phyloP scores from a whole-genome alignment of 2,329 filamentous ascomycete genomes.

The Gyromitra esculenta region DNA sequence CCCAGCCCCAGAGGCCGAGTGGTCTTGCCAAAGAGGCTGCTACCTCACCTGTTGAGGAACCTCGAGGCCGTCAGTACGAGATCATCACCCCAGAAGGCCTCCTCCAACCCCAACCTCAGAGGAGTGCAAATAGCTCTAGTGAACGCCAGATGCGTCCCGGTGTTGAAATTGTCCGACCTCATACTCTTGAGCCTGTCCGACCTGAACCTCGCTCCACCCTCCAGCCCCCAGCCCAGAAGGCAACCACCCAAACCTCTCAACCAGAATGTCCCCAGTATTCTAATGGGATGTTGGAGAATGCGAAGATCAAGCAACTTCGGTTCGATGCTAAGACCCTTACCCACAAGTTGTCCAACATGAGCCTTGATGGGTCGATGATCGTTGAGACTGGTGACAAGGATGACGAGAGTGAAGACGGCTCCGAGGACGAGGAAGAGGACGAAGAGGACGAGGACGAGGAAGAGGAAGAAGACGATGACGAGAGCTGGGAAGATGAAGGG shows the following conservation, averaged over 20 bases:
- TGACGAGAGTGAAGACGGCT: constrained; percentile 49
- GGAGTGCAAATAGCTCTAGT: constrained; percentile 48
- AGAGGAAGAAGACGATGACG: constrained; percentile 47
- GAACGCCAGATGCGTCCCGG: constrained; percentile 53
- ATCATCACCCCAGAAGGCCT: constrained; percentile 38
- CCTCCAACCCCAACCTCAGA: constrained; percentile 47
- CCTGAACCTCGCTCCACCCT: constrained; percentile 42
- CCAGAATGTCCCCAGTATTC: constrained; percentile 35
- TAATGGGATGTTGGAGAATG: constrained; percentile 40
- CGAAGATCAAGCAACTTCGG: constrained; percentile 53
- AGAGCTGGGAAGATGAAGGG: constrained; percentile 54
- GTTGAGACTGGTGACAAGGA: constrained; percentile 56
- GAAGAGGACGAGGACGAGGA: constrained; percentile 33
- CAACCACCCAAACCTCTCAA: constrained; percentile 20
- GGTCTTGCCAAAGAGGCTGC: constrained; percentile 7
- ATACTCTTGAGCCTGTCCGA: constrained; percentile 39
- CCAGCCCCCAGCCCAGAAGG: constrained; percentile 41
- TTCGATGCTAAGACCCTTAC: constrained; percentile 47
- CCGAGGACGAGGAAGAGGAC: constrained; percentile 51
- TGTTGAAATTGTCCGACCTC: constrained; percentile 49
- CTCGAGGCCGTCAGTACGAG: constrained; percentile 43
- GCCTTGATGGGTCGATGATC: constrained; percentile 54
- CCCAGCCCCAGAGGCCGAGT: constrained; percentile 36
- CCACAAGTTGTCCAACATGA: constrained; percentile 47
- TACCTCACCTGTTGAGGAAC: constrained; percentile 33